A percentile compares a stretch with the other conserved stretches of the same genome.
Conservation (phyloP, 1,139 yeast species). For the Pichia sp. region DNA sequence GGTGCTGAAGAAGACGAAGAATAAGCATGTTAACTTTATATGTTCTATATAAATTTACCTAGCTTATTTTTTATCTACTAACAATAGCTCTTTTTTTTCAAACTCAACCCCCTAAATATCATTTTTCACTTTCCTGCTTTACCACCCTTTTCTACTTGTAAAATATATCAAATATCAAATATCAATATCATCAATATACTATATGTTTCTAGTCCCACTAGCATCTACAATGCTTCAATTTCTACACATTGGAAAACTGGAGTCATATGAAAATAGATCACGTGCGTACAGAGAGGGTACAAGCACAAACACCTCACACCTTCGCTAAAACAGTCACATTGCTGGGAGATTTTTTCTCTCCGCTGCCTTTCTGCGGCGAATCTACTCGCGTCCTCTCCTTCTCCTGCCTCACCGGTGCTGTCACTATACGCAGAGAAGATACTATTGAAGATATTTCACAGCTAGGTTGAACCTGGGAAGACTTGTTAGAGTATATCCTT, state of each 20-base stretch:
- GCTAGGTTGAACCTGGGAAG: background rate
- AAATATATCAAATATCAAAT: background rate
- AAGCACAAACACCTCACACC: background rate
- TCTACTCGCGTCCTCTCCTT: constrained; percentile 1
- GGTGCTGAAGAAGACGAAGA: constrained; percentile 60
- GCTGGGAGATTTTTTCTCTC: background rate
- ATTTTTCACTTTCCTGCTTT: background rate
- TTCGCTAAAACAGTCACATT: background rate
- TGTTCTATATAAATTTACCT: background rate
- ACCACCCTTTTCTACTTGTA: constrained; percentile 2
- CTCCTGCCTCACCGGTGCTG: background rate
- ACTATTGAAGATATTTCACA: constrained; percentile 7
- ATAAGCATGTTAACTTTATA: constrained; percentile 15
- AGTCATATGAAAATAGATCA: background rate
- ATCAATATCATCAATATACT: background rate
- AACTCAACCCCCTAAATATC: background rate
- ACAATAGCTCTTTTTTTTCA: constrained; percentile 4
- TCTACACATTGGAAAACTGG: no score
- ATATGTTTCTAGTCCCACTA: background rate
- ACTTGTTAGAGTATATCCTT: background rate
- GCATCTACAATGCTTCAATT: background rate
- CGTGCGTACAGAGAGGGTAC: constrained; percentile 3
- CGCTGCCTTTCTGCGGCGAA: background rate
- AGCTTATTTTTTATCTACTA: constrained; percentile 5
- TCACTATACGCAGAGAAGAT: background rate